phyloP scores from a whole-genome alignment of 2,329 filamentous ascomycete genomes.

The Fusarium virguliforme region DNA sequence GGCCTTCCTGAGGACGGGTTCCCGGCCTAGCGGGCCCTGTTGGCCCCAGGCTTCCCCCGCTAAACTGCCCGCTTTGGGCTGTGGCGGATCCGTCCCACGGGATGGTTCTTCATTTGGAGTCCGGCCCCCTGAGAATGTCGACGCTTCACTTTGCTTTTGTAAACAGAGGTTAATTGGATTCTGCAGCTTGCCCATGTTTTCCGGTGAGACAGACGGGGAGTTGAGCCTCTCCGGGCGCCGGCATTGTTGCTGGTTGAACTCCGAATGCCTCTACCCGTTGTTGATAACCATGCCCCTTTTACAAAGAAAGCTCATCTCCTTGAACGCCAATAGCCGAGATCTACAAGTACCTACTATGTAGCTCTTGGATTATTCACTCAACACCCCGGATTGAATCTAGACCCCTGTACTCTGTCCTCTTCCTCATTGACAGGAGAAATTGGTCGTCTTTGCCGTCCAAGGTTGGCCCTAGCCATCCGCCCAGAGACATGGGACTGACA shows the following conservation, averaged over 20 bases:
- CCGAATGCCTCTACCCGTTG: background rate
- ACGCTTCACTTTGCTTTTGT: slow-evolving; percentile 38
- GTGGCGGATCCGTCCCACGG: slow-evolving; percentile 27
- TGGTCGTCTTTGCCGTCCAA: background rate
- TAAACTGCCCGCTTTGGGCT: slow-evolving; percentile 16
- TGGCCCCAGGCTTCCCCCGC: slow-evolving; percentile 22
- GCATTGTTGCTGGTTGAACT: background rate
- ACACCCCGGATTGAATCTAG: background rate
- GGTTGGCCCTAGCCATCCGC: background rate
- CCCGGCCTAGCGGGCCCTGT: background rate
- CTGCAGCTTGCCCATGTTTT: background rate
- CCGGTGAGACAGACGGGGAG: background rate
- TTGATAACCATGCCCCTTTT: slow-evolving; percentile 1
- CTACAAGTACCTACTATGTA: background rate
- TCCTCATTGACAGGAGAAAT: slow-evolving; percentile 8
- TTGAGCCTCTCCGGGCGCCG: background rate
- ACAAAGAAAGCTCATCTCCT: slow-evolving; percentile 3
- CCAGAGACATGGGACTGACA: slow-evolving; percentile 25
- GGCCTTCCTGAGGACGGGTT: slow-evolving; percentile 13
- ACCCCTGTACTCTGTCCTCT: background rate
- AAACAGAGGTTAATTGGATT: slow-evolving; percentile 19
- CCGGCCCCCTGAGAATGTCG: slow-evolving; percentile 33
- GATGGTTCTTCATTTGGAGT: slow-evolving; percentile 25
- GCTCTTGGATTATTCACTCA: background rate
- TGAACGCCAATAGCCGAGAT: slow-evolving; percentile 7